Conservation (phyloP, 495 filamentous ascomycete species). For the Xylaria bambusicola region DNA sequence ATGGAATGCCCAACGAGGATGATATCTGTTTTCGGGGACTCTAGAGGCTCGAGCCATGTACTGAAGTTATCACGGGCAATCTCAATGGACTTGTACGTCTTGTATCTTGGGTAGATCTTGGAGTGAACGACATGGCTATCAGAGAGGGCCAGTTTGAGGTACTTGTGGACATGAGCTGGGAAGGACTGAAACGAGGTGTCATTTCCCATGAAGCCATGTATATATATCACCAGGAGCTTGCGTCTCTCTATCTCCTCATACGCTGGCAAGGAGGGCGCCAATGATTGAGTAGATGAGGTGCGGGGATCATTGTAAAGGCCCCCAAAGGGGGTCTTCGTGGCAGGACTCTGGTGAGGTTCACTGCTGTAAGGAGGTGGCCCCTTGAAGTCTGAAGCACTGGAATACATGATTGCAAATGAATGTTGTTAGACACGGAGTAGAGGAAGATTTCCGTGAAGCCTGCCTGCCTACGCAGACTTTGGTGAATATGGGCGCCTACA, state of each 20-base stretch:
- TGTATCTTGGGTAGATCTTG: slow-evolving; percentile 90
- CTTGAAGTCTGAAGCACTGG: slow-evolving; percentile 14
- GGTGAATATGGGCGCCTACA: no score
- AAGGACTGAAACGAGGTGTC: slow-evolving; percentile 87
- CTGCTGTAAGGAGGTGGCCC: background rate
- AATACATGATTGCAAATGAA: slow-evolving; percentile 1
- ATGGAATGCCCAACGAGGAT: slow-evolving; percentile 88
- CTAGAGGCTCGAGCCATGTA: slow-evolving; percentile 78
- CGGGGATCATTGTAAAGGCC: slow-evolving; percentile 52
- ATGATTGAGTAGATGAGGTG: slow-evolving; percentile 64
- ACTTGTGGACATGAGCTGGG: slow-evolving; percentile 81
- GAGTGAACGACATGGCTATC: slow-evolving; percentile 82
- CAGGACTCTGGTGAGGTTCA: background rate
- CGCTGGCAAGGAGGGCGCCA: slow-evolving; percentile 51
- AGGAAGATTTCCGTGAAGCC: background rate
- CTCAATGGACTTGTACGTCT: slow-evolving; percentile 72
- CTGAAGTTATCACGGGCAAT: slow-evolving; percentile 81
- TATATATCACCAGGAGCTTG: slow-evolving; percentile 76
- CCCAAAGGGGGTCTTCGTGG: slow-evolving; percentile 5
- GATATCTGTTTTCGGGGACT: slow-evolving; percentile 72
- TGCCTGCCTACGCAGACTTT: background rate
- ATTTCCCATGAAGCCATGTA: slow-evolving; percentile 93
- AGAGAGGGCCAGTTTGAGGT: slow-evolving; percentile 65
- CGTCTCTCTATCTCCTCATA: slow-evolving; percentile 47
- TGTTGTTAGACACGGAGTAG: background rate